Base-by-base conservation (phyloP, 768 basidiomycete genomes). In the Fibroporia radiculosa region DNA sequence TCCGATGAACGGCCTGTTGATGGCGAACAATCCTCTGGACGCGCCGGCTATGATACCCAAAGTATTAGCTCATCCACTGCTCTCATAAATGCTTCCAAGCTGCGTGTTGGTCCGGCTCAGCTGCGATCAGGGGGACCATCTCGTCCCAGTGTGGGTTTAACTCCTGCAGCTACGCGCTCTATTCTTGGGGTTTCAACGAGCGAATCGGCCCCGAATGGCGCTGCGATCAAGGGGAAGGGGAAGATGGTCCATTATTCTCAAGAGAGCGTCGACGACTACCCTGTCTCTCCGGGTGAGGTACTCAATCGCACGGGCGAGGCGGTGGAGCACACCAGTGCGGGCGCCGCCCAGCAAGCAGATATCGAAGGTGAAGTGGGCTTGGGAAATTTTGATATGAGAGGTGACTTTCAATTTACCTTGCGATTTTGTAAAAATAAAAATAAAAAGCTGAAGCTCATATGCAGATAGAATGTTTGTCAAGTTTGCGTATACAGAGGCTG, bases 381-480 rank as follows among this genome's bases (percentile, higher is more conserved):
- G 62, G 78, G 72, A 13, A 77, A 82, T 27, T 68, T 82, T 8
- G 62, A 86, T n/a, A 71, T 92, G 66, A 70, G 84, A 73, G 92
- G 91, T 91, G 53, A 48, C 67, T 50, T 45, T 27, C 42, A 36
- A 16, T n/a, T 35, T 42, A 13, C n/a, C n/a, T n/a, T n/a, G n/a
- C n/a, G 28, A 8, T 31, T 26, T 31, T 42, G 27, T 18, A 12
- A 12, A 3, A 23, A 6, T 14, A n/a, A n/a, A n/a, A n/a, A 40
- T 36, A 18, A 23, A 35, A 14, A 24, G 24, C 40, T 54, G 24
- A 48, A 24, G 11, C 47, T 63, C 45, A 61, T 49, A 31, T 50
- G 28, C 46, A 95, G 93, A 95, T 64, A 75, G 93, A 49, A 93
- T 96, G 91, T 73, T 93, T 5, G 82, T 96, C 23, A 72, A 83